phyloP scores from a whole-genome alignment of 2,329 filamentous ascomycete genomes.

The Penicillium thymicola region DNA sequence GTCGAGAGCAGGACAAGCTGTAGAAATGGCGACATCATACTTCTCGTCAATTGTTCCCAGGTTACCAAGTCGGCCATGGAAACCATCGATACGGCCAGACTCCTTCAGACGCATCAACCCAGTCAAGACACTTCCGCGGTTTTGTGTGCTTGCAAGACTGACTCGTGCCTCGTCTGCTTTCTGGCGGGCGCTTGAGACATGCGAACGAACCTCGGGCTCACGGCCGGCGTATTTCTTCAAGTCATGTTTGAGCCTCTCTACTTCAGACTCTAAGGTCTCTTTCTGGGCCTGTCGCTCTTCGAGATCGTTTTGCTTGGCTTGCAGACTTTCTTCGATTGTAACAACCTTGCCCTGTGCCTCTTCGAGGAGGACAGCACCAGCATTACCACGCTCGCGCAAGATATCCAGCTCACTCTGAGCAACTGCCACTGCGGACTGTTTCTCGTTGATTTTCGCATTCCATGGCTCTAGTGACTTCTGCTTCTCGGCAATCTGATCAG shows the following conservation, averaged over 20 bases:
- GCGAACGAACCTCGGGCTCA: conserved; percentile 77
- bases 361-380: conserved; percentile 77
- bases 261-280: conserved; percentile 69
- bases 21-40: conserved; percentile 98
- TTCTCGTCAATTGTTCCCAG: conserved; percentile 88
- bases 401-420: conserved; percentile 94
- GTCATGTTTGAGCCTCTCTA: conserved; percentile 67
- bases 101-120: conserved; percentile 93
- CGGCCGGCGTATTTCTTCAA: conserved; percentile 68
- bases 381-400: conserved; percentile 81
- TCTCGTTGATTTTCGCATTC: conserved; percentile 96
- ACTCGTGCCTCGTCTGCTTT: conserved; percentile 95
- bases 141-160: conserved; percentile 84
- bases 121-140: conserved; percentile 85
- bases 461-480: conserved; percentile 95
- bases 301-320: conserved; percentile 69
- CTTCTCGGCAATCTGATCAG: conserved; percentile 85
- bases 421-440: conserved; percentile 88
- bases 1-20: conserved; percentile 84
- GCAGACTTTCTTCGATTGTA: conserved; percentile 67
- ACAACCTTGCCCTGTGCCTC: conserved; percentile 78
- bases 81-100: conserved; percentile 93
- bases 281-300: conserved; percentile 73
- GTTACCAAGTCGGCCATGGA: conserved; percentile 92
- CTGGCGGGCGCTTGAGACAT: conserved; percentile 84